Base-by-base conservation (phyloP, 768 basidiomycete species). In the Leccinum subgranulosum region DNA sequence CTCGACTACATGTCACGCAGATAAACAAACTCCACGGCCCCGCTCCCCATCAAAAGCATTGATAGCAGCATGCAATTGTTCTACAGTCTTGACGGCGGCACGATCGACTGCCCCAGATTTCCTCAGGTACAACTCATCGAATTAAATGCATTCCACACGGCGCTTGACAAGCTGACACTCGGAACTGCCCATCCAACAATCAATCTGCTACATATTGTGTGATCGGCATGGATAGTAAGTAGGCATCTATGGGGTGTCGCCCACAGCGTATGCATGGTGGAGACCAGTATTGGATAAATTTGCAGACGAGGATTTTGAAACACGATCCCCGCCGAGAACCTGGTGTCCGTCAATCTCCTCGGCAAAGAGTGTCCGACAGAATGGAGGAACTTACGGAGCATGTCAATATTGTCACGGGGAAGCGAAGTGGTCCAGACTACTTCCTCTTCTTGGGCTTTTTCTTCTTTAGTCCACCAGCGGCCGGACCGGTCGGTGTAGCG, bases 381-480 rank as follows among this genome's bases (percentile, higher is more conserved):
- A 45, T 6, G 39, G 12, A 34, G 21, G 55, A 50, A 65, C 63
- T 53, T 50, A 66, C 68, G 50, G 49, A 11, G 47, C 48, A 48
- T 51, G 57, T 51, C 54, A 39, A 43, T 3, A 12, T n/a, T 39
- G 46, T 57, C 56, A 56, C 14, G 17, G 21, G 19, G 49, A 53
- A 55, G 39, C 29, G 51, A 49, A 21, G 48, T 31, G 25, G 47
- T 41, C 55, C 31, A 23, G 64, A 57, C 53, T 74, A 84, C 76
- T 88, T 88, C 76, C 85, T 92, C 75, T 90, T 90, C 77, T 88
- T 88, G 49, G 81, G 77, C 72, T 90, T 91, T 77, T 92, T 92
- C 80, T 92, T 92, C 75, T 88, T 90, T 43, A 85, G 81, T 3
- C 84, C 88, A 17, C 84, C 86, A 43, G 77, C 74, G n/a, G 78